Conservation (phyloP, 2,329 filamentous ascomycete genomes). For the Teratosphaeria nubilosa region DNA sequence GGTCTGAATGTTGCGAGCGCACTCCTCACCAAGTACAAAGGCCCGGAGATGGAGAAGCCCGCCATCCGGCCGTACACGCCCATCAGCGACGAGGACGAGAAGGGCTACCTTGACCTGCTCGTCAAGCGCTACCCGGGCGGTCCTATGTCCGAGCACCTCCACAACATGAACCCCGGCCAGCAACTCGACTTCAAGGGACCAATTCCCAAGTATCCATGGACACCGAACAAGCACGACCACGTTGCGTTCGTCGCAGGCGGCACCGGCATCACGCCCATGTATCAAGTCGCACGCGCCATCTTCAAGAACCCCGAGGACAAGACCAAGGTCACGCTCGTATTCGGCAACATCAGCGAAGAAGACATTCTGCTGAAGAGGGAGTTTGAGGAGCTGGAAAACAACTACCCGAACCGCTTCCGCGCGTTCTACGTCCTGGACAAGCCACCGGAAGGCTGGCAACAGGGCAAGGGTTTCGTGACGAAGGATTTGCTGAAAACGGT, state of each 20-base stretch:
- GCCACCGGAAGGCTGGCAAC: constrained; percentile 65
- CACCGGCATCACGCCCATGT: constrained; percentile 97
- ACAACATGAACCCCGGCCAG: constrained; percentile 73
- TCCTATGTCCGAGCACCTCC: constrained; percentile 83
- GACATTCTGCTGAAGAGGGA: constrained; percentile 88
- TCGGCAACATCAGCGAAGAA: constrained; percentile 79
- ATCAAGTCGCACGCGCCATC: constrained; percentile 81
- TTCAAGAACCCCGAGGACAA: constrained; percentile 95
- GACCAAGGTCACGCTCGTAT: constrained; percentile 94
- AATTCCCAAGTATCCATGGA: constrained; percentile 86
- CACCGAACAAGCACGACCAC: constrained; percentile 84
- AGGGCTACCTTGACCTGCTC: constrained; percentile 74
- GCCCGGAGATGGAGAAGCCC: constrained; percentile 70
- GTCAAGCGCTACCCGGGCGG: constrained; percentile 88
- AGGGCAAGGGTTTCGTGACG: constrained; percentile 68
- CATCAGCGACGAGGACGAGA: constrained; percentile 67
- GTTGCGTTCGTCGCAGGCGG: constrained; percentile 83
- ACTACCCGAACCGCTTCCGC: constrained; percentile 87
- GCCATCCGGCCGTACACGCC: constrained; percentile 90
- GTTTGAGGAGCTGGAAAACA: constrained; percentile 80
- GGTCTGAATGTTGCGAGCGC: constrained; percentile 76
- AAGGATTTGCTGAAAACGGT: constrained; percentile 94
- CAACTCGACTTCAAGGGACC: constrained; percentile 88
- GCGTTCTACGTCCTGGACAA: constrained; percentile 91
- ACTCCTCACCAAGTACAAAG: constrained; percentile 84